A percentile compares a stretch with the other conserved stretches of the same genome.
Conservation (phyloP, 805 yeast species). For the Candida hungchunana region DNA sequence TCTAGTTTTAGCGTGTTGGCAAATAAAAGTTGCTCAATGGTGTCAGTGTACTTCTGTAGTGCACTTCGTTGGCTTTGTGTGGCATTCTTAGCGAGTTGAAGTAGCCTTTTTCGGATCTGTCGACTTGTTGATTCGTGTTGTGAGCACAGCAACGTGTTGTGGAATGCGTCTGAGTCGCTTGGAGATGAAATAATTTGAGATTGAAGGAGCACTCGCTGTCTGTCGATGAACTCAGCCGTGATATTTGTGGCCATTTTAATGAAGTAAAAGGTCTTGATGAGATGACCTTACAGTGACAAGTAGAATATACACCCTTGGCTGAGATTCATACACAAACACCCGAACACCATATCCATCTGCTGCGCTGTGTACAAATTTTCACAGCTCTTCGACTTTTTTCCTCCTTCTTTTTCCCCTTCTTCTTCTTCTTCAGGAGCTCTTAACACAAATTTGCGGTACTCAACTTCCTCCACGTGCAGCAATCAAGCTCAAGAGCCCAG, state of each 20-base stretch:
- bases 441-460: slow-evolving; percentile 15
- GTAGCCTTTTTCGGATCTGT: slow-evolving; percentile 3
- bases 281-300: not conserved
- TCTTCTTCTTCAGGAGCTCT: slow-evolving; percentile 6
- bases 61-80: not conserved
- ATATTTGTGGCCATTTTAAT: not conserved
- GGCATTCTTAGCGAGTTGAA: not conserved
- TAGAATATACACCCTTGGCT: too few relatives aligned
- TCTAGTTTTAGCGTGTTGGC: slow-evolving; percentile 9
- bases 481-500: slow-evolving; percentile 19
- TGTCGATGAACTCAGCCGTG: slow-evolving; percentile 2
- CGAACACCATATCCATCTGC: slow-evolving; percentile 1
- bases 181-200: not conserved
- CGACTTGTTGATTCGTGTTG: slow-evolving; percentile 11
- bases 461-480: slow-evolving; percentile 7
- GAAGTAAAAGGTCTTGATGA: not conserved
- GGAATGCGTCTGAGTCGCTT: slow-evolving; percentile 11
- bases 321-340: not conserved
- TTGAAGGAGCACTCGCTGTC: slow-evolving; percentile 4
- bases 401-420: not conserved
- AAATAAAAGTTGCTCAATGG: slow-evolving; percentile 12
- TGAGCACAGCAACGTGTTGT: slow-evolving; percentile 12
- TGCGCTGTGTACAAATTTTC: slow-evolving; percentile 2
- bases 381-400: not conserved
- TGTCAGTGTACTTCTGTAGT: slow-evolving; percentile 3